Evolutionary conservation across 306 rosid genomes (phyloP).

Genomic region (Trifolium pratense): DNA sequence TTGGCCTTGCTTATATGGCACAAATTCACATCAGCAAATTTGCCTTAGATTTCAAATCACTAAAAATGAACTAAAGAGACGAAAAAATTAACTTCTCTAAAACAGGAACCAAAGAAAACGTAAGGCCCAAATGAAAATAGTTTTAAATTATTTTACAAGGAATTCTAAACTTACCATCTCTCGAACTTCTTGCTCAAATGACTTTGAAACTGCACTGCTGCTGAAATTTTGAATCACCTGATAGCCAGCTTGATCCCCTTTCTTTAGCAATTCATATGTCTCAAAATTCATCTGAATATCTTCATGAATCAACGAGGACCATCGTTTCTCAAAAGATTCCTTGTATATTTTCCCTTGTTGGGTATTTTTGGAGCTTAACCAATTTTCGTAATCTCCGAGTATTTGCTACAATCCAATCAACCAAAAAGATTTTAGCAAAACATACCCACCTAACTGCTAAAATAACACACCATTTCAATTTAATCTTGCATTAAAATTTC

Average conservation of each 20-base stretch:
- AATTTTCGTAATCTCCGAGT: constrained; percentile 67
- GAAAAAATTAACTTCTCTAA: constrained; percentile 17
- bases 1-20: constrained; percentile 13
- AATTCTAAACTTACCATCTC: constrained; percentile 66
- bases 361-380: constrained; percentile 70
- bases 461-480: constrained; percentile 13
- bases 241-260: constrained; percentile 63
- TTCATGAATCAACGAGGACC: constrained; percentile 62
- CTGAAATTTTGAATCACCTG: constrained; percentile 69
- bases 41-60: constrained; percentile 7
- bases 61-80: constrained; percentile 4
- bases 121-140: neutral
- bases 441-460: constrained; percentile 1
- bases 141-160: constrained; percentile 26
- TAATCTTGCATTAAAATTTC: constrained; percentile 20
- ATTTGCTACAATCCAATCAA: constrained; percentile 57
- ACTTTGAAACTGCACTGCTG: constrained; percentile 71
- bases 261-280: constrained; percentile 57
- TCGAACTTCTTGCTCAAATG: constrained; percentile 80
- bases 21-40: constrained; percentile 4
- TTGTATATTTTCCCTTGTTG: constrained; percentile 71
- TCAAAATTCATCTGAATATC: constrained; percentile 57
- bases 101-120: neutral
- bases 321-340: constrained; percentile 67
- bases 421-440: constrained; percentile 36